Conservation (phyloP, 2,329 filamentous ascomycete species). For the Talaromyces sp. region DNA sequence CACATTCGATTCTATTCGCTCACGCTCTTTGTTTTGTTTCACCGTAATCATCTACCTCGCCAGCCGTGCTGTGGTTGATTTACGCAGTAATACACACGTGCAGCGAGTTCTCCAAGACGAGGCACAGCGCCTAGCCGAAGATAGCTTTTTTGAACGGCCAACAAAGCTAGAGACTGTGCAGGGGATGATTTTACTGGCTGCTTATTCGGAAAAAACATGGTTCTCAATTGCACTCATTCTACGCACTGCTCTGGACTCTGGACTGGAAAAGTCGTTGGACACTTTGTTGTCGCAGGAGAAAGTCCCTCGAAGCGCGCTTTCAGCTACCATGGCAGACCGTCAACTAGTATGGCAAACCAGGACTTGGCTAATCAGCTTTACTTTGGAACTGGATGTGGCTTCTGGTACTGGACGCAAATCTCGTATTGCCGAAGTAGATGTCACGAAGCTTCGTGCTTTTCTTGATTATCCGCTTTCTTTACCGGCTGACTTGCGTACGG, state of each 20-base stretch:
- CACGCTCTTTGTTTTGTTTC: conserved; percentile 36
- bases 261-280: conserved; percentile 35
- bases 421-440: conserved; percentile 33
- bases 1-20: conserved; percentile 36
- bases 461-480: conserved; percentile 36
- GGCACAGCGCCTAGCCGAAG: conserved; percentile 34
- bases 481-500: conserved; percentile 34
- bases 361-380: conserved; percentile 37
- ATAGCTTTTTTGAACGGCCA: conserved; percentile 37
- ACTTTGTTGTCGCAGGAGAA: conserved; percentile 30
- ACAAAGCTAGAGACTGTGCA: conserved; percentile 37
- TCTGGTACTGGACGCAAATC: conserved; percentile 36
- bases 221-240: conserved; percentile 37
- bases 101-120: conserved; percentile 37
- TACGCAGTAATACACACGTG: conserved; percentile 32
- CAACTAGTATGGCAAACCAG: conserved; percentile 36
- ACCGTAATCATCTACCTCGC: conserved; percentile 36
- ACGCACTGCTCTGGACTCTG: conserved; percentile 35
- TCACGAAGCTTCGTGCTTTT: conserved; percentile 32
- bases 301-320: conserved; percentile 33
- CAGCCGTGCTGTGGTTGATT: conserved; percentile 32
- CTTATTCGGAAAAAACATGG: conserved; percentile 38
- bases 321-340: conserved; percentile 34
- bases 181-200: conserved; percentile 36
- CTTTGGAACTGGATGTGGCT: conserved; percentile 34